Evolutionary conservation across 768 basidiomycete genomes (phyloP).

Genomic region (Mycena pura): DNA sequence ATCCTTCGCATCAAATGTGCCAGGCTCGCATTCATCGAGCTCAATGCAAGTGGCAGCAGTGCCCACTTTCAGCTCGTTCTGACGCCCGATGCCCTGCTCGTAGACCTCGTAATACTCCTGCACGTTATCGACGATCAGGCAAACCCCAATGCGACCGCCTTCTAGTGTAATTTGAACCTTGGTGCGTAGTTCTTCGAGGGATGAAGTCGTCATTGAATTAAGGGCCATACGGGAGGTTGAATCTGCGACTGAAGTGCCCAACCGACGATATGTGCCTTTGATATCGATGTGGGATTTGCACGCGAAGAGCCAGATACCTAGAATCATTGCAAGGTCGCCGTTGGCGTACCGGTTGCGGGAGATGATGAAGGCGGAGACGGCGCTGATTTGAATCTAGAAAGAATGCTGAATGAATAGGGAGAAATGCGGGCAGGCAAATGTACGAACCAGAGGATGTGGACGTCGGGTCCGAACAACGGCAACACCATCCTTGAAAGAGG

Average conservation of each 20-base stretch:
- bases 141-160: background rate
- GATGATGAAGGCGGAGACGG: slow-evolving; percentile 27
- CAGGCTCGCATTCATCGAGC: background rate
- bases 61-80: background rate
- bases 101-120: slow-evolving; percentile 19
- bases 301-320: slow-evolving; percentile 31
- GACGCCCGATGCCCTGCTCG: background rate
- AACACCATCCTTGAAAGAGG: slow-evolving; percentile 20
- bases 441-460: slow-evolving; percentile 29
- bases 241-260: slow-evolving; percentile 28
- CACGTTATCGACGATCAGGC: slow-evolving; percentile 22
- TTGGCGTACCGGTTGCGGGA: slow-evolving; percentile 27
- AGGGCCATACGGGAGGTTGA: slow-evolving; percentile 24
- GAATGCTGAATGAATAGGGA: background rate
- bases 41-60: background rate
- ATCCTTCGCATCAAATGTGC: background rate
- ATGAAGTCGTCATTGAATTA: slow-evolving; percentile 21
- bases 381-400: slow-evolving; percentile 27
- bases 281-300: slow-evolving; percentile 31
- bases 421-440: background rate
- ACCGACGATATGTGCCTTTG: slow-evolving; percentile 29
- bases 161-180: background rate
- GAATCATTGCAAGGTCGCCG: slow-evolving; percentile 27
- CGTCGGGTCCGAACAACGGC: slow-evolving; percentile 22
- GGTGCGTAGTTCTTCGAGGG: background rate